Base-by-base conservation (phyloP, 2,329 filamentous ascomycete species). In the Sclerotinia trifoliorum region DNA sequence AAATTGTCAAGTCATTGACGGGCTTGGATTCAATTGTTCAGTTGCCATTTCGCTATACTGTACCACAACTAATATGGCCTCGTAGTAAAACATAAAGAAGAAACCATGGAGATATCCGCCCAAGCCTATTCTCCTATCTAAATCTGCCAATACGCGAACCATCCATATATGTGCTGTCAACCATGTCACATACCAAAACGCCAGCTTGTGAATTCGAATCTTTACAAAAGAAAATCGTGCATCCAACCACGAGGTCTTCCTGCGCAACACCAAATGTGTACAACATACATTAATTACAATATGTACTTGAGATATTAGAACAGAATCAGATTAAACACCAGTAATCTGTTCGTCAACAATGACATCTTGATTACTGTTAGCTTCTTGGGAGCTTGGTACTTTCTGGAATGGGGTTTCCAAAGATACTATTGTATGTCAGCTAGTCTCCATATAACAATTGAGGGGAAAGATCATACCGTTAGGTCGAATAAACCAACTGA, bases 401-500 rank as follows among this genome's bases (percentile, higher is more conserved):
- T 55, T 55, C 42, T 24, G 26, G 13, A 51, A 46, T 35, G 62
- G 58, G 24, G 68, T 49, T 60, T 73, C 70, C 52, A 73, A 63
- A 44, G 72, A 73, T 42, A 74, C 72, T 74, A 52, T 19, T 17
- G 1, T 8, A 39, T 17, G 46, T 71, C 42, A 71, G 65, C 29
- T 26, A 39, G 63, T 46, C 32, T 39, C 24, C 17, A 39, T 26
- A 19, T 29, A 15, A 6, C 11, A 13, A 17, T 17, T 11, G 29
- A 17, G 58, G 21, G 48, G 21, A 17, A 19, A 3, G 11, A 56
- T 85, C 90, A 81, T 81, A 96, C 93, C 83, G 81, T 91, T 83
- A 4, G 93, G 90, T 74, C 82, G 85, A 35, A 98, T 82, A 66
- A 93, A 85, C 78, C 89, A 90, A 75, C 88, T 91, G 66, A 87